Evolutionary conservation across 306 rosid species (phyloP), one percentile per base, ranked within the genome.

Genomic region (Cercis canadensis): DNA sequence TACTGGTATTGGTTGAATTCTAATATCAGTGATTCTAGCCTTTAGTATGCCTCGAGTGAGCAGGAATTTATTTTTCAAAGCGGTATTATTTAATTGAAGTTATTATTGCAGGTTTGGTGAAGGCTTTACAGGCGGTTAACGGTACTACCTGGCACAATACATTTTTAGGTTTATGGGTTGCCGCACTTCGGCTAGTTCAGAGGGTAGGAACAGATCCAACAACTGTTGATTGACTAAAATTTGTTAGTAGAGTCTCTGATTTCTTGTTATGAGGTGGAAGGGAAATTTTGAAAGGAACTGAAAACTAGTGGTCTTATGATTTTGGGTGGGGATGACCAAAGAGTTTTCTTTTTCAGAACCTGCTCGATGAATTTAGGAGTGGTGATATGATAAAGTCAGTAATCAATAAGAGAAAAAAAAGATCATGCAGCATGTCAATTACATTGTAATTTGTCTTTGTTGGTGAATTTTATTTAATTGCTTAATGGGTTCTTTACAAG

Each of bases 111-210:
- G 98, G 94, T 76, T 72, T 90, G 81, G 84, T 84, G 56, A 90
- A 90, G 88, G 83, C 78, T 80, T 72, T 93, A 76, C 98, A 84
- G 68, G 92, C 83, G 51, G 75, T 90, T 53, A 85, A 90, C 79
- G 85, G 83, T 69, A 65, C 88, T 72, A 57, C 87, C 72, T 93
- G 98, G 97, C 97, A 89, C 72, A 55, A 73, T 44, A 76, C 97
- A 57, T 93, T 93, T 84, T 83, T 93, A 77, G 94, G 94, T 74
- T 74, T 93, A 76, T 93, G 98, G 98, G 69, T 86, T 78, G 83
- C 98, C 76, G 94, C 95, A 29, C 80, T 93, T 31, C 94, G 96
- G 45, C 89, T 90, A 57, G 86, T 93, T 75, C 98, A 88, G 80
- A 90, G 97, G 97, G 97, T 93, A 84, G 69, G 87, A 81, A 65